A percentile compares a stretch with the other conserved stretches of the same genome.
Evolutionary conservation across 2,329 filamentous ascomycete species (phyloP).

Genomic region (Epichloe glyceriae): DNA sequence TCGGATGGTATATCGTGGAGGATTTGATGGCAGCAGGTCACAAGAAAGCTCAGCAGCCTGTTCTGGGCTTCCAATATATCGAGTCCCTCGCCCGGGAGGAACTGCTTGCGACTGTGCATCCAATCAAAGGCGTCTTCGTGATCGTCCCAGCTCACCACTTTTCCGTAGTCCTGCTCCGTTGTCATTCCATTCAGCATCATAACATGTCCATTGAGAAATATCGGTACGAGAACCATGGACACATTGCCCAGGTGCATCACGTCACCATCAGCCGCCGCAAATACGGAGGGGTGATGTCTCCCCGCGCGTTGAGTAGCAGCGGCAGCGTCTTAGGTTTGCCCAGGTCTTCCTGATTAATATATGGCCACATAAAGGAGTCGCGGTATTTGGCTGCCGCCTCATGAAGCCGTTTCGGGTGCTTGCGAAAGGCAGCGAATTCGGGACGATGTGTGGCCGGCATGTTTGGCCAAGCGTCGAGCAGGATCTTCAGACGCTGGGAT

Average conservation of each 20-base stretch:
- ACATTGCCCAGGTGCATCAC: conserved; percentile 18
- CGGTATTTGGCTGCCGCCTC: conserved; percentile 10
- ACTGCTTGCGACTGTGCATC: conserved; percentile 22
- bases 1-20: conserved; percentile 35
- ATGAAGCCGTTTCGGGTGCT: conserved; percentile 9
- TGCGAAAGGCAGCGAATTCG: conserved; percentile 30
- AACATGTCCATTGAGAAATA: conserved; percentile 18
- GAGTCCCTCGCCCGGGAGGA: conserved; percentile 33
- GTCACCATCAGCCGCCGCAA: conserved; percentile 31
- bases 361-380: conserved; percentile 34
- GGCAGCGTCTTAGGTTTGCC: conserved; percentile 27
- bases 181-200: conserved; percentile 22
- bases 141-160: conserved; percentile 20
- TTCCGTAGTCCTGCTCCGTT: conserved; percentile 21
- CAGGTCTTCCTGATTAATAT: conserved; percentile 46
- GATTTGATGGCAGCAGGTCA: conserved; percentile 31
- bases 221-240: conserved; percentile 12
- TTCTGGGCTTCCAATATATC: conserved; percentile 38
- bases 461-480: conserved; percentile 34
- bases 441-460: conserved; percentile 38
- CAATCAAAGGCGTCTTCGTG: conserved; percentile 24
- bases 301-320: conserved; percentile 40
- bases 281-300: conserved; percentile 30
- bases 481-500: conserved; percentile 29
- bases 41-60: conserved; percentile 32